phyloP scores from a whole-genome alignment of 1,284 basidiomycete species.

The Trametes pubescens region DNA sequence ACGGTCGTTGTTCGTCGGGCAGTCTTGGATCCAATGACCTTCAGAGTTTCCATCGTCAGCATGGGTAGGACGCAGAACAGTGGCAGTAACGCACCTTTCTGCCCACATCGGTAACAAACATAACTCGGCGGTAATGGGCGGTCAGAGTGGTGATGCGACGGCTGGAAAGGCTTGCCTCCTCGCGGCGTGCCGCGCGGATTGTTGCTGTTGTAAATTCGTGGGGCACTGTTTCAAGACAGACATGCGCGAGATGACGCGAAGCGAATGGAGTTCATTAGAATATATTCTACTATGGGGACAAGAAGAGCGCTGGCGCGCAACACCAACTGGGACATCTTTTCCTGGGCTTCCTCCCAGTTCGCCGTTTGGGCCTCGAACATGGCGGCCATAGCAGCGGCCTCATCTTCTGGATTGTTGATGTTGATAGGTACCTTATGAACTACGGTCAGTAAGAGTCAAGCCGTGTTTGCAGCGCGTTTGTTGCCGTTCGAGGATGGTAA shows the following conservation, averaged over 20 bases:
- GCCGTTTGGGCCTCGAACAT: slow-evolving; percentile 94
- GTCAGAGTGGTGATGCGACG: slow-evolving; percentile 57
- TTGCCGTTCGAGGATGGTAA: too few relatives aligned
- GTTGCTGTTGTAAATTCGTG: slow-evolving; percentile 72
- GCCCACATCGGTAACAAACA: slow-evolving; percentile 98
- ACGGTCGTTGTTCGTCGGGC: slow-evolving; percentile 96
- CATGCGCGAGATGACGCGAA: slow-evolving; percentile 34
- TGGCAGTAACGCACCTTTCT: slow-evolving; percentile 78
- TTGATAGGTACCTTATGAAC: slow-evolving; percentile 43
- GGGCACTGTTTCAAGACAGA: slow-evolving; percentile 58
- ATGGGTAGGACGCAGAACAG: slow-evolving; percentile 19
- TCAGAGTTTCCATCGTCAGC: slow-evolving; percentile 26
- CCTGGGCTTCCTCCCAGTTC: slow-evolving; percentile 96
- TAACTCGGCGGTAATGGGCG: slow-evolving; percentile 90
- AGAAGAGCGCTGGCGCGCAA: slow-evolving; percentile 59
- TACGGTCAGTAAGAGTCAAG: background rate
- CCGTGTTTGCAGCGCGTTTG: background rate
- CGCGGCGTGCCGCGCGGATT: slow-evolving; percentile 68
- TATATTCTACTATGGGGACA: slow-evolving; percentile 64
- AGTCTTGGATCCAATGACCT: slow-evolving; percentile 99
- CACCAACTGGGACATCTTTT: slow-evolving; percentile 97
- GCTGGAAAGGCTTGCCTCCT: slow-evolving; percentile 65
- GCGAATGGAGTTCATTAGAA: slow-evolving; percentile 68
- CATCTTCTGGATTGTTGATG: slow-evolving; percentile 68
- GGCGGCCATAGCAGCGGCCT: slow-evolving; percentile 90